Conservation (phyloP, 768 basidiomycete genomes). For the Mycena belliarum region DNA sequence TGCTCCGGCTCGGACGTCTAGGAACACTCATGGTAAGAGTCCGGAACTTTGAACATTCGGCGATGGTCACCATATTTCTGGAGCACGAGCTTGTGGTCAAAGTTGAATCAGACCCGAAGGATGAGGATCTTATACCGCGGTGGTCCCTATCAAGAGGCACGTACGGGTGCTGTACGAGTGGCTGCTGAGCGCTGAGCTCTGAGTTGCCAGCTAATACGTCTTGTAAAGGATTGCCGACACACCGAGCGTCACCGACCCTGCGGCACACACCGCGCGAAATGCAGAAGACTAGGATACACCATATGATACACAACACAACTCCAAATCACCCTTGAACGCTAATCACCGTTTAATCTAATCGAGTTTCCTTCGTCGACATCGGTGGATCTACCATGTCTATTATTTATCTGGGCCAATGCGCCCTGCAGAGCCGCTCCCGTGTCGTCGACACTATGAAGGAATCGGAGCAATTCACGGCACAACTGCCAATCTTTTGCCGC, state of each 20-base stretch:
- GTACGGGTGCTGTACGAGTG: no score
- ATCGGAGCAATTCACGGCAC: constrained; percentile 88
- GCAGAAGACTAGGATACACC: neutral
- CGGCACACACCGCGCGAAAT: no score
- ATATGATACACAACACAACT: neutral
- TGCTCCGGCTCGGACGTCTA: neutral
- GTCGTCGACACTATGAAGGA: constrained; percentile 91
- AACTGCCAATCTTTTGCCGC: constrained; percentile 84
- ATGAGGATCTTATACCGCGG: neutral
- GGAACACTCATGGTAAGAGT: neutral
- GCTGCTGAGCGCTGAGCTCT: no score
- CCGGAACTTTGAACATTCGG: no score
- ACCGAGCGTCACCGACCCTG: no score
- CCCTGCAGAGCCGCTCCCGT: constrained; percentile 68
- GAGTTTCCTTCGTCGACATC: neutral
- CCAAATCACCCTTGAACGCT: neutral
- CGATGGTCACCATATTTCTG: neutral
- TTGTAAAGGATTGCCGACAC: no score
- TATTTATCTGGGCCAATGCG: constrained; percentile 56
- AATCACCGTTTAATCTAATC: constrained; percentile 9
- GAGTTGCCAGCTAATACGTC: no score
- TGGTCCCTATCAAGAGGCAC: no score
- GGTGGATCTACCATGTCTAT: neutral
- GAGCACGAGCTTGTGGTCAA: no score
- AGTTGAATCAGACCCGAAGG: no score